Evolutionary conservation across 371 early-diverging fungal genomes (phyloP), one percentile per base, ranked within the genome.

Genomic region (Apophysomyces trapeziformis): DNA sequence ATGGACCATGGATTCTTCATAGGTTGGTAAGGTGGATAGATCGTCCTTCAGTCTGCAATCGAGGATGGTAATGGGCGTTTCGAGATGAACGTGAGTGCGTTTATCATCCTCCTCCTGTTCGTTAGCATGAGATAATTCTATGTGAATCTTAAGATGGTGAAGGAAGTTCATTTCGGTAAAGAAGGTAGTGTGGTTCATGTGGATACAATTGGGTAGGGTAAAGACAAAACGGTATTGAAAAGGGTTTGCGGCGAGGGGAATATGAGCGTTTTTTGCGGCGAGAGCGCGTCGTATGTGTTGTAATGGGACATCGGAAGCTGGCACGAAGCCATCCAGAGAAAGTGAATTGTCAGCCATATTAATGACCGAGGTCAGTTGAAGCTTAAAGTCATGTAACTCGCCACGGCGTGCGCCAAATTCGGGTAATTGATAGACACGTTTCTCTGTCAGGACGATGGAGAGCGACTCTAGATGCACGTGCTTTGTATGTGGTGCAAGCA

Each of bases 1-100:
- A 57, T 80, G 75, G 1, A 67, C 45, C 46, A 78, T 43, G 5
- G 81, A 65, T 58, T 75, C 75, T 61, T 76, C 76, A 57, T 82
- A 82, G 0, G 79, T 79, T 16, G 82, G 82, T n/a, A 81, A 59
- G 0, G 74, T 67, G 1, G 68, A 68, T 61, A 67, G 74, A 16
- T 81, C 82, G 45, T 81, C 82, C 45, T 81, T 81, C 2, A 81
- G 72, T 0, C 82, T 73, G 38, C 82, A 81, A 45, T 81, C 82
- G 1, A 81, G 63, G 36, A 81, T 81, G 5, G 82, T 78, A 56
- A 81, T 77, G 12, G 82, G 82, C n/a, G 72, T 73, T 39, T 78
- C 82, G 4, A 81, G 65, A 36, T 74, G 77, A 12, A 82, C 68
- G 39, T 70, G 59, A 1, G 61, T 66, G 26, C 73, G 50, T 32